These are phyloP conservation scores for Gossypium australe DNA, from an alignment of 345 rosid species.

Conservation along the genomic window DNA sequence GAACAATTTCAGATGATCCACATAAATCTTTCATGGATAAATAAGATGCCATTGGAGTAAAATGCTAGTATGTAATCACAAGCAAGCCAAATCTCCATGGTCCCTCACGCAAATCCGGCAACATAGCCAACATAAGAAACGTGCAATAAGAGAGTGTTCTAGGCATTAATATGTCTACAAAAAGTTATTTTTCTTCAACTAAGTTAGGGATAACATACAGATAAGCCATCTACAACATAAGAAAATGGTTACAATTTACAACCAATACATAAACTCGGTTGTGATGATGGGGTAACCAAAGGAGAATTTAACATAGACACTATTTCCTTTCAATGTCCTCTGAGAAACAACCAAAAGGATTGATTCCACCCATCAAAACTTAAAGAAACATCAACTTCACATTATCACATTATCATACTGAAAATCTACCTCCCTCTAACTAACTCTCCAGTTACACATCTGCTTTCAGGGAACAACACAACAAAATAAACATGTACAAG, in stretches of 20 bases:
- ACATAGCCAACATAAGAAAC: neutral
- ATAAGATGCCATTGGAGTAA: neutral
- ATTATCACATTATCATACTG: neutral
- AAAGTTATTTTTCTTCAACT: neutral
- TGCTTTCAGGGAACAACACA: neutral
- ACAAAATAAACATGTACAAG: constrained; percentile 13
- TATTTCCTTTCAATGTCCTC: neutral
- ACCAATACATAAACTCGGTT: neutral
- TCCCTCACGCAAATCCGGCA: neutral
- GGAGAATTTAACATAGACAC: neutral
- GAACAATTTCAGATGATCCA: neutral
- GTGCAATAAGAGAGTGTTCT: neutral
- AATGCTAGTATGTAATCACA: neutral
- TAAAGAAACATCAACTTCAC: neutral
- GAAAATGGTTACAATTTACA: neutral
- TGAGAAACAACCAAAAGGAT: neutral
- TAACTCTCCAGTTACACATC: neutral
- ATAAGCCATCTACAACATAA: neutral
- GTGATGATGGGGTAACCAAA: neutral
- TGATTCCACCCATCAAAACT: neutral
- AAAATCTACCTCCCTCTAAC: neutral
- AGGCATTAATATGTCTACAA: neutral
- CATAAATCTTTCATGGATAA: neutral
- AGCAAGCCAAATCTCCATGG: neutral
- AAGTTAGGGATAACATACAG: neutral